These are phyloP conservation scores for Omphalotus guepiniiformis DNA, from an alignment of 768 basidiomycete species.

Conservation along the genomic window DNA sequence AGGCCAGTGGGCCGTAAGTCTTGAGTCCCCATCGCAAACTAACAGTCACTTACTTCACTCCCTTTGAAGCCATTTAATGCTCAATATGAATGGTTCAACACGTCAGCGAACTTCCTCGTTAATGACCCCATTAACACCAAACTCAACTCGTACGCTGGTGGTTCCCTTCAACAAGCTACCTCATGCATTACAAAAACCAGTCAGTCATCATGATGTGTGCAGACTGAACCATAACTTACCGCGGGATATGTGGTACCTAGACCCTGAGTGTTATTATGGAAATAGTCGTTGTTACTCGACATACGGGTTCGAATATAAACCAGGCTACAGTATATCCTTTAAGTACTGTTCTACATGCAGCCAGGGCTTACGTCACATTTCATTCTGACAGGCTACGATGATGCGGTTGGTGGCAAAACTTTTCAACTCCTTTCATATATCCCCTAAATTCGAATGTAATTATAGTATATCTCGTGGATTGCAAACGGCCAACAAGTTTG, in stretches of 20 bases:
- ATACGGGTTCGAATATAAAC: slow-evolving; percentile 81
- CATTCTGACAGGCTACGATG: slow-evolving; percentile 36
- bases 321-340: slow-evolving; percentile 37
- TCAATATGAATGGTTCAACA: slow-evolving; percentile 67
- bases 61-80: slow-evolving; percentile 67
- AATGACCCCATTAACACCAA: slow-evolving; percentile 43
- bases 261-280: slow-evolving; percentile 67
- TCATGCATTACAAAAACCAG: slow-evolving; percentile 64
- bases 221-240: background rate
- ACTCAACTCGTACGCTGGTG: slow-evolving; percentile 70
- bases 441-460: background rate
- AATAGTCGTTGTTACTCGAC: slow-evolving; percentile 50
- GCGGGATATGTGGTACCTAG: slow-evolving; percentile 24
- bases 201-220: slow-evolving; percentile 22
- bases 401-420: slow-evolving; percentile 44
- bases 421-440: background rate
- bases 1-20: slow-evolving; percentile 72
- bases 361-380: background rate
- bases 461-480: slow-evolving; percentile 79
- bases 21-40: background rate
- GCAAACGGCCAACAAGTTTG: slow-evolving; percentile 57
- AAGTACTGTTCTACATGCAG: background rate
- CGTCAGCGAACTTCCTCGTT: slow-evolving; percentile 53
- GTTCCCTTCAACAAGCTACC: slow-evolving; percentile 78
- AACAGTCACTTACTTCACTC: background rate